These are phyloP conservation scores for Xylariaceae sp. DNA, from an alignment of 2,329 filamentous ascomycete species.

Conservation along the genomic window DNA sequence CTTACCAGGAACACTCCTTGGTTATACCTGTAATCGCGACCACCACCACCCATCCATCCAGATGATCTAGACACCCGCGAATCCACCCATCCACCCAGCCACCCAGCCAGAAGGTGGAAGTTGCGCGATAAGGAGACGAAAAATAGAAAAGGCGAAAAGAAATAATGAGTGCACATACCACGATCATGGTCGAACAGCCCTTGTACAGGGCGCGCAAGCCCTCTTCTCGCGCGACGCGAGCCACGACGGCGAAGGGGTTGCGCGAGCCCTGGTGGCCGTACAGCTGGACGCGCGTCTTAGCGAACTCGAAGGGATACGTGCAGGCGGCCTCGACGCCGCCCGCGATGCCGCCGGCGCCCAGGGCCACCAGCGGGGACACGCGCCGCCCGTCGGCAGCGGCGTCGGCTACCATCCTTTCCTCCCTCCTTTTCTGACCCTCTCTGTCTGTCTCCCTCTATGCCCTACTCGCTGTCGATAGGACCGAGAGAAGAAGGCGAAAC, in stretches of 20 bases:
- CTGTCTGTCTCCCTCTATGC: too few relatives aligned
- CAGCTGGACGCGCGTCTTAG: conserved; percentile 54
- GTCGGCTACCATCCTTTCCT: conserved; percentile 22
- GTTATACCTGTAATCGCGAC: too few relatives aligned
- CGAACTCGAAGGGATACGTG: conserved; percentile 55
- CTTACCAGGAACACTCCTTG: too few relatives aligned
- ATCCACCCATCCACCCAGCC: too few relatives aligned
- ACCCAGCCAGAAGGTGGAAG: too few relatives aligned
- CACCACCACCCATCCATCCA: too few relatives aligned
- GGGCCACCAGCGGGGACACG: conserved; percentile 19
- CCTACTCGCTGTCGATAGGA: too few relatives aligned
- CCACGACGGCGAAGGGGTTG: conserved; percentile 50
- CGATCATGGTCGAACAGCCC: conserved; percentile 43
- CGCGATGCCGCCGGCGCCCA: conserved; percentile 24
- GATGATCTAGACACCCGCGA: too few relatives aligned
- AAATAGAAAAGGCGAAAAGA: not conserved
- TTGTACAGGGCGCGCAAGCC: conserved; percentile 52
- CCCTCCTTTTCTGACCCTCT: too few relatives aligned
- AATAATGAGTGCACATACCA: conserved; percentile 23
- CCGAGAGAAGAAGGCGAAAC: too few relatives aligned
- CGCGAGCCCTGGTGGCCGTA: conserved; percentile 31
- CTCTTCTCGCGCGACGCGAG: conserved; percentile 46
- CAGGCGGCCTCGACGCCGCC: conserved; percentile 25
- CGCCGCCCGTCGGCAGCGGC: conserved; percentile 12
- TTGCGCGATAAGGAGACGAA: not conserved